These are phyloP conservation scores for Oryza australiensis DNA, from an alignment of 176 grass and related monocot genomes.

Conservation along the genomic window DNA sequence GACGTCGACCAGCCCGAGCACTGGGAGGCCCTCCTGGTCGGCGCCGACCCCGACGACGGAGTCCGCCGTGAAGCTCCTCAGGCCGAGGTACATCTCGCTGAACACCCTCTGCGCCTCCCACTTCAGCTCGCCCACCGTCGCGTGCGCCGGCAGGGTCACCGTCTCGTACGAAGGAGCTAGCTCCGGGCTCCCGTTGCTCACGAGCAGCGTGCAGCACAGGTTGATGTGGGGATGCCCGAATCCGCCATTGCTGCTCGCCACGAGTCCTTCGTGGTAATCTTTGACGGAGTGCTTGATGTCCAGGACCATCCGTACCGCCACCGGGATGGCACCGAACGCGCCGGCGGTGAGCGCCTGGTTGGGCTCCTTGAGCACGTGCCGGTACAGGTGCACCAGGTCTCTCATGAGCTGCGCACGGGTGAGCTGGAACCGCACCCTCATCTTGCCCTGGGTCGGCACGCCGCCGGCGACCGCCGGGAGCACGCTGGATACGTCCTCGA, in stretches of 20 bases:
- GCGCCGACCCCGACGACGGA: constrained; percentile 34
- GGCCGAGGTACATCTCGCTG: constrained; percentile 65
- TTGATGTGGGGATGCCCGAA: constrained; percentile 43
- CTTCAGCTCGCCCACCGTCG: constrained; percentile 84
- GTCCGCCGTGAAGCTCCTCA: constrained; percentile 68
- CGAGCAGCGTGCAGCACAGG: constrained; percentile 60
- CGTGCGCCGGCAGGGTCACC: constrained; percentile 55
- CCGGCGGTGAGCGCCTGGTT: constrained; percentile 42
- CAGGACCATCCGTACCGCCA: constrained; percentile 58
- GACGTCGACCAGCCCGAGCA: constrained; percentile 41
- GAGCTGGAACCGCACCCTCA: constrained; percentile 70
- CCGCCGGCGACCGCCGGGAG: constrained; percentile 46
- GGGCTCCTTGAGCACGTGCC: constrained; percentile 55
- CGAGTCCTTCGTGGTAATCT: constrained; percentile 51
- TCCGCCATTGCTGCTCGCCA: constrained; percentile 11
- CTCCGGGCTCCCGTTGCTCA: constrained; percentile 44
- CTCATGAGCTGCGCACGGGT: constrained; percentile 66
- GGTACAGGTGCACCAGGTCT: constrained; percentile 62
- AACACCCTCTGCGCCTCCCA: constrained; percentile 67
- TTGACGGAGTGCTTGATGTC: constrained; percentile 87
- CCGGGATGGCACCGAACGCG: constrained; percentile 51
- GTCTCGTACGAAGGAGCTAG: constrained; percentile 52
- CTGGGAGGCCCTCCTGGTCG: constrained; percentile 36
- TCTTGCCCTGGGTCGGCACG: constrained; percentile 40
- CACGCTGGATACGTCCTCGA: constrained; percentile 82